Percentiles rank a stretch among this genome's conserved stretches.
Evolutionary conservation across 2,329 filamentous ascomycete genomes (phyloP).

Genomic region (Colletotrichum sublineola): DNA sequence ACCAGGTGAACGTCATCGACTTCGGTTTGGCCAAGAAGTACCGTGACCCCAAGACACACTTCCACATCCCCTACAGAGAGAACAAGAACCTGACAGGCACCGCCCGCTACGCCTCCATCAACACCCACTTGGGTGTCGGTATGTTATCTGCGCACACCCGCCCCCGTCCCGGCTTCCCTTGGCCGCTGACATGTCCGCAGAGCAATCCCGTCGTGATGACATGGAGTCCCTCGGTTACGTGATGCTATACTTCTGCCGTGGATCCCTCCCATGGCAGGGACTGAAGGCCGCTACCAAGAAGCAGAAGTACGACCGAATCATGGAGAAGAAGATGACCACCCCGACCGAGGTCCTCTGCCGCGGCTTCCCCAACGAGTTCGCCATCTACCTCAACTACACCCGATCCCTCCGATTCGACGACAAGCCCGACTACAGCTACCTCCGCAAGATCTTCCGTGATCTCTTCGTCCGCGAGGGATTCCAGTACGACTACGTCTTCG

Average conservation of each 20-base stretch:
- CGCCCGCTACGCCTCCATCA: constrained; percentile 98
- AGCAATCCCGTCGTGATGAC: constrained; percentile 98
- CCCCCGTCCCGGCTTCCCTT: neutral
- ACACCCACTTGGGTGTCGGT: constrained; percentile 96
- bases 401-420: constrained; percentile 98
- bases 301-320: constrained; percentile 99
- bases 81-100: constrained; percentile 99
- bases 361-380: constrained; percentile 99
- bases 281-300: constrained; percentile 99
- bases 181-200: constrained; percentile 59
- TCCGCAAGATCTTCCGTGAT: constrained; percentile 99
- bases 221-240: constrained; percentile 99
- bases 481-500: constrained; percentile 99
- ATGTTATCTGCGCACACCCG: constrained; percentile 53
- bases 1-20: constrained; percentile 99
- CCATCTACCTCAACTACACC: constrained; percentile 99
- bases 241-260: constrained; percentile 99
- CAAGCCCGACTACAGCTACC: constrained; percentile 99
- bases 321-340: constrained; percentile 99
- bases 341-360: constrained; percentile 98
- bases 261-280: constrained; percentile 98
- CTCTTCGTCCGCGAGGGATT: constrained; percentile 98
- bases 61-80: constrained; percentile 99
- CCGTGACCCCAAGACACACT: constrained; percentile 99
- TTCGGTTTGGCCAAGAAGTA: constrained; percentile 99